Conservation (phyloP, 495 filamentous ascomycete genomes). For the Penicillium argentinense region DNA sequence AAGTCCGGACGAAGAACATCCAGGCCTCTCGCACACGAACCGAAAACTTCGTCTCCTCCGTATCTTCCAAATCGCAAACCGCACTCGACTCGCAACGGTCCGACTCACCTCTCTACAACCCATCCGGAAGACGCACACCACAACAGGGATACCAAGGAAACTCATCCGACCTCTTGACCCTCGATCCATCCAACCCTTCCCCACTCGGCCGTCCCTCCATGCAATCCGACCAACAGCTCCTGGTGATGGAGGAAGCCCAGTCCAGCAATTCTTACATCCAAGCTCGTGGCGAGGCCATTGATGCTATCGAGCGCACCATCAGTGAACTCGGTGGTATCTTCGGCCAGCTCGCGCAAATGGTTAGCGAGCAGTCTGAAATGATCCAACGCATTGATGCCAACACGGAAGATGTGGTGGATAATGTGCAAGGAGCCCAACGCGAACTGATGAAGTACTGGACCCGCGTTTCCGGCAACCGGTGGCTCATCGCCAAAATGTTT, state of each 20-base stretch:
- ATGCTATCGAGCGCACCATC: constrained; percentile 94
- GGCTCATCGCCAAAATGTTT: constrained; percentile 99
- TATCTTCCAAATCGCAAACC: constrained; percentile 74
- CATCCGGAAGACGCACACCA: constrained; percentile 66
- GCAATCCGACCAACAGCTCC: constrained; percentile 81
- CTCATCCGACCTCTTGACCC: constrained; percentile 72
- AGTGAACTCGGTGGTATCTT: constrained; percentile 93
- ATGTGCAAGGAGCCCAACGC: constrained; percentile 92
- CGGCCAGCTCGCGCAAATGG: constrained; percentile 95
- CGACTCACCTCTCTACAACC: constrained; percentile 83
- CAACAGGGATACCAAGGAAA: constrained; percentile 54
- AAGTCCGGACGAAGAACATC: constrained; percentile 97
- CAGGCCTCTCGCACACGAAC: constrained; percentile 89
- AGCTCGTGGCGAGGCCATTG: constrained; percentile 92
- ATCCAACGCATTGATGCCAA: constrained; percentile 92
- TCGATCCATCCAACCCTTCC: constrained; percentile 70
- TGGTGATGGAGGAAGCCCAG: constrained; percentile 93
- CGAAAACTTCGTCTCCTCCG: constrained; percentile 93
- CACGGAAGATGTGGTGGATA: constrained; percentile 93
- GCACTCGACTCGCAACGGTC: constrained; percentile 57
- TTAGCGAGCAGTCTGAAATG: constrained; percentile 94
- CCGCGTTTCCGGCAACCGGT: constrained; percentile 87
- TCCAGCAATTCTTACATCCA: constrained; percentile 86
- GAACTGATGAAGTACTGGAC: constrained; percentile 96
- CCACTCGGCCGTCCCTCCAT: constrained; percentile 48